Base-by-base conservation (phyloP, 2,329 filamentous ascomycete species). In the Escovopsis sp. region DNA sequence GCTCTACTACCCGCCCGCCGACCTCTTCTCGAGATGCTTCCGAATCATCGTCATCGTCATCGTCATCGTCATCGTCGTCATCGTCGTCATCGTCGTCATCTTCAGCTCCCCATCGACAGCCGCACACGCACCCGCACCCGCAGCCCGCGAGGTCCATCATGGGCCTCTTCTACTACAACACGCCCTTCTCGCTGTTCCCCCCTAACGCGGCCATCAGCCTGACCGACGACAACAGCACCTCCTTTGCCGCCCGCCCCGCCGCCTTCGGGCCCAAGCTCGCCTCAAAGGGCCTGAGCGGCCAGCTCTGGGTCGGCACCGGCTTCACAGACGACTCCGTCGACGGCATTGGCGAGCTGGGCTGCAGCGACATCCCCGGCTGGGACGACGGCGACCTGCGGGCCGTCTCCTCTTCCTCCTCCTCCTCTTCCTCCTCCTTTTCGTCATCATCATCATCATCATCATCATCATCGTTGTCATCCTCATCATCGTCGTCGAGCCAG, bases 221-320 rank as follows among this genome's bases (percentile, higher is more conserved):
- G 47, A 94, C 88, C 55, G 87, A 96, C 62, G 91, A 98, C 63
- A 98, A 98, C 62, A 94, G 86, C 51, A 98, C 91, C 11, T 94
- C 93, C 52, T 98, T 98, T 65, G 72, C 94, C 43, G 88, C 91
- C 36, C 75, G 91, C 39, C 91, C 91, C 46, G 91, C 91, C 42
- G 88, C 86, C 34, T 98, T 96, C 64, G 91, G 91, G 1, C 86
- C 91, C 4, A 66, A 75, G 34, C 66, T 98, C 34, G 84, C 84
- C 1, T 61, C 69, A 11, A 77, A 74, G 45, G 89, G 91, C 26
- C 64, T 96, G 49, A 94, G 85, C 55, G 88, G 87, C 12, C 83
- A 88, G 57, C 67, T 98, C 41, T 96, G 89, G 89, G 83, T 94
- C 43, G 89, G 89, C 4, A 89, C 81, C 55, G 87, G 87, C 19